Evolutionary conservation across 352 stramenopile genomes (phyloP).

Genomic region (Globisporangium paroecandrum): DNA sequence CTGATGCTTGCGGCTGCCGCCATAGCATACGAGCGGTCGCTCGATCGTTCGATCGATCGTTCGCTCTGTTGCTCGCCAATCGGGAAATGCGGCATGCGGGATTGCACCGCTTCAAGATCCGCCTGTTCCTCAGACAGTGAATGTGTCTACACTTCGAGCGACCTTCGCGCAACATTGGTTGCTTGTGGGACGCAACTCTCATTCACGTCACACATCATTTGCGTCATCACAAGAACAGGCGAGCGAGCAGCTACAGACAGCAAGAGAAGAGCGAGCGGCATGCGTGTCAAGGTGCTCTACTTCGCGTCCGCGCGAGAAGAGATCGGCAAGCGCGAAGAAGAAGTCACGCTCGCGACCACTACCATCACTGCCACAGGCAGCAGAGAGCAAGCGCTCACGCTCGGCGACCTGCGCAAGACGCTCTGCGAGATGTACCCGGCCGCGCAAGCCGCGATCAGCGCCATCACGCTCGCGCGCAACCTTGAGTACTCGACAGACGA

Average conservation of each 20-base stretch:
- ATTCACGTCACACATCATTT: background rate
- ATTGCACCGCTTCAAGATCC: conserved; percentile 38
- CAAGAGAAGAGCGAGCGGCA: conserved; percentile 1
- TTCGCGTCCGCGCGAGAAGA: conserved; percentile 75
- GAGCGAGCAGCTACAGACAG: background rate
- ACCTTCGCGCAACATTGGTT: conserved; percentile 28
- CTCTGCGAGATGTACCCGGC: conserved; percentile 54
- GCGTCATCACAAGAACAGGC: background rate
- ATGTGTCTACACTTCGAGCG: conserved; percentile 2
- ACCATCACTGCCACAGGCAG: background rate
- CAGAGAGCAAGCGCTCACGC: conserved; percentile 19
- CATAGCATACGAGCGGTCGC: conserved; percentile 7
- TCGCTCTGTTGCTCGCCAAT: conserved; percentile 6
- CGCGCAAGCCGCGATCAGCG: conserved; percentile 35
- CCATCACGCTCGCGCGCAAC: conserved; percentile 70
- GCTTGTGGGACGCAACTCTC: background rate
- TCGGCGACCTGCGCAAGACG: conserved; percentile 36
- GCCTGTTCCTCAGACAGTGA: conserved; percentile 5
- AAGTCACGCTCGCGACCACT: conserved; percentile 24
- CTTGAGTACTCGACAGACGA: conserved; percentile 68
- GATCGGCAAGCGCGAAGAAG: conserved; percentile 68
- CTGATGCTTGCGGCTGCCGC: conserved; percentile 1
- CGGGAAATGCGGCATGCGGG: background rate
- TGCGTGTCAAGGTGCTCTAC: conserved; percentile 76
- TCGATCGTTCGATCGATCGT: conserved; percentile 14